A percentile compares a stretch with the other conserved stretches of the same genome.
Evolutionary conservation across 148 eudicot genomes (phyloP).

Genomic region (Rhododendron ferrugineum): DNA sequence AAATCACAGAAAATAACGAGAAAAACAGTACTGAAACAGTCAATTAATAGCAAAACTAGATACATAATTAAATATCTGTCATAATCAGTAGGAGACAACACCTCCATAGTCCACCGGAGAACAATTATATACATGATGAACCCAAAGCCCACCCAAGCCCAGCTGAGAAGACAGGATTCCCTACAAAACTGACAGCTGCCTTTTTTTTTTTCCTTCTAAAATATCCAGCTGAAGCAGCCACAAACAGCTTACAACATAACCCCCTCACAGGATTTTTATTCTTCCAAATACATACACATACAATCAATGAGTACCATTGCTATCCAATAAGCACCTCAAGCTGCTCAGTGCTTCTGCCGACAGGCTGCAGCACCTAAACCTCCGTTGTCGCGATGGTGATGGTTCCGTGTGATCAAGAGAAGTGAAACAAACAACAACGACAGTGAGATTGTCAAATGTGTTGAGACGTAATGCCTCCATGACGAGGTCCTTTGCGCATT

Average conservation of each 20-base stretch:
- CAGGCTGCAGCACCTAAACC: constrained; percentile 46
- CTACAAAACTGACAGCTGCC: constrained; percentile 43
- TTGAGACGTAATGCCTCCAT: constrained; percentile 65
- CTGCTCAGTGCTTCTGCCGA: constrained; percentile 57
- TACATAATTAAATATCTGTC: background rate
- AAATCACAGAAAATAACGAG: background rate
- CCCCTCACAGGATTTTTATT: background rate
- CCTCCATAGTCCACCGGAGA: constrained; percentile 2
- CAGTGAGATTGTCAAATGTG: constrained; percentile 73
- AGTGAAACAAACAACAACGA: constrained; percentile 57
- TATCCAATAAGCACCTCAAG: constrained; percentile 49
- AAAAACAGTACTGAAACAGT: background rate
- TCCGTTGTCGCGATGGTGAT: constrained; percentile 28
- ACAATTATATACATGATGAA: constrained; percentile 21
- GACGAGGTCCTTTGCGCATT: constrained; percentile 63
- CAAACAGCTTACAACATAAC: constrained; percentile 25
- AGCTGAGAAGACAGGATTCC: background rate
- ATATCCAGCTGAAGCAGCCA: constrained; percentile 26
- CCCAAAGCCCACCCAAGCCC: background rate
- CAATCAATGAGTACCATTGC: constrained; percentile 25
- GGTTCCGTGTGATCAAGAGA: constrained; percentile 33
- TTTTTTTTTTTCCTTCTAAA: constrained; percentile 8
- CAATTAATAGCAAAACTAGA: background rate
- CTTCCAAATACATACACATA: background rate
- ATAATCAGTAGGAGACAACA: background rate